Conservation (phyloP, 192 early-diverging fungal species). For the Entomortierella beljakovae region DNA sequence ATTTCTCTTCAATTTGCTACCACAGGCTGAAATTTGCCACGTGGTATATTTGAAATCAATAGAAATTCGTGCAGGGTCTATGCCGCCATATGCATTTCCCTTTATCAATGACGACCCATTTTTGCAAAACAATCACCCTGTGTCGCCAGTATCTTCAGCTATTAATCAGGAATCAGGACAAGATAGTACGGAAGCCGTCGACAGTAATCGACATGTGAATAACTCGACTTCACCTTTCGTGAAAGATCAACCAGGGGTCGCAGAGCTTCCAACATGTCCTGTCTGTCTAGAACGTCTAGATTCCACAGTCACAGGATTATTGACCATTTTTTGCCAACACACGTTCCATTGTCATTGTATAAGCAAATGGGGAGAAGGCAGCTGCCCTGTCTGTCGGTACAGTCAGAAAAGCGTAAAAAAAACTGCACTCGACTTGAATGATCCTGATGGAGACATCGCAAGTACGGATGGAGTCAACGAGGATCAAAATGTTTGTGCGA, state of each 20-base stretch:
- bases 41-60: constrained; percentile 85
- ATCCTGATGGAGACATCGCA: constrained; percentile 14
- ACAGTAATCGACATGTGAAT: not conserved
- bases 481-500: constrained; percentile 70
- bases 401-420: constrained; percentile 63
- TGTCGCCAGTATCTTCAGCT: not conserved
- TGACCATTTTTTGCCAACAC: constrained; percentile 95
- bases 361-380: constrained; percentile 89
- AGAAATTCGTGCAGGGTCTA: constrained; percentile 68
- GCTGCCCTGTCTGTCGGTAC: constrained; percentile 94
- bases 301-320: constrained; percentile 83
- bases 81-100: constrained; percentile 72
- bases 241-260: constrained; percentile 35
- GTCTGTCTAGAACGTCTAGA: constrained; percentile 98
- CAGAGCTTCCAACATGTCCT: constrained; percentile 94
- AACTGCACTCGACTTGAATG: not conserved
- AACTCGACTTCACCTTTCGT: not conserved
- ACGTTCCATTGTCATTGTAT: constrained; percentile 95
- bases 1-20: not conserved
- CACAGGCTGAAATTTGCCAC: constrained; percentile 78
- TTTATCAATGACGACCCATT: constrained; percentile 66
- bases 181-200: no score
- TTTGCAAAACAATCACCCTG: constrained; percentile 23
- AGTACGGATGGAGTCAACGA: constrained; percentile 24
- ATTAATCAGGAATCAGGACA: no score